These are phyloP conservation scores for Stephania yunnanensis DNA, from an alignment of 164 flowering plant species.

Conservation along the genomic window DNA sequence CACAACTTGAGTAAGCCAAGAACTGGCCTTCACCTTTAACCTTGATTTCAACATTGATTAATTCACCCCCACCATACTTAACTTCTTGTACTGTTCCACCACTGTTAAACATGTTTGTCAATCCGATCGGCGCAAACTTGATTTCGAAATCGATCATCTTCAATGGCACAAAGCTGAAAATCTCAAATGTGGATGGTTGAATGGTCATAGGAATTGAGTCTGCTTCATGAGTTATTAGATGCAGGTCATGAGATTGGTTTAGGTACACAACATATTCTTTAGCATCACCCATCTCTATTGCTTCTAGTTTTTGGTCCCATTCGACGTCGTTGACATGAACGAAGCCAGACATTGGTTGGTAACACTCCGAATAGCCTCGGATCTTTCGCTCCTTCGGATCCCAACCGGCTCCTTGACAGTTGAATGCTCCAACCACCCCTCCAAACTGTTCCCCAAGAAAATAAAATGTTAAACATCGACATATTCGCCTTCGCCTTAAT, in stretches of 20 bases:
- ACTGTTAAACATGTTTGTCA: constrained; percentile 66
- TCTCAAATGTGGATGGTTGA: constrained; percentile 66
- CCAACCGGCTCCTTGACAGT: constrained; percentile 96
- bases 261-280: constrained; percentile 56
- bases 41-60: constrained; percentile 28
- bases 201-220: constrained; percentile 34
- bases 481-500: background rate
- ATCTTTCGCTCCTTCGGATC: constrained; percentile 59
- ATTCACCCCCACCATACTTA: constrained; percentile 23
- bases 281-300: constrained; percentile 38
- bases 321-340: constrained; percentile 60
- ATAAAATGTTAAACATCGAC: background rate
- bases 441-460: constrained; percentile 46
- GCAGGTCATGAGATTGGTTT: constrained; percentile 41
- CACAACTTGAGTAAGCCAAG: constrained; percentile 51
- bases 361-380: constrained; percentile 62
- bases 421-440: constrained; percentile 87
- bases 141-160: constrained; percentile 23
- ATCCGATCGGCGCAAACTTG: constrained; percentile 70
- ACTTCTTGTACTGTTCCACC: constrained; percentile 56
- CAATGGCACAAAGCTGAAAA: constrained; percentile 66
- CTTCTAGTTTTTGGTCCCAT: constrained; percentile 60
- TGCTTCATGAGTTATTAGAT: constrained; percentile 27
- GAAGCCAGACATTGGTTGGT: constrained; percentile 49
- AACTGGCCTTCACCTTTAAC: constrained; percentile 72